Evolutionary conservation across 108 stramenopile genomes (phyloP).

Genomic region (Bacterosira constricta): DNA sequence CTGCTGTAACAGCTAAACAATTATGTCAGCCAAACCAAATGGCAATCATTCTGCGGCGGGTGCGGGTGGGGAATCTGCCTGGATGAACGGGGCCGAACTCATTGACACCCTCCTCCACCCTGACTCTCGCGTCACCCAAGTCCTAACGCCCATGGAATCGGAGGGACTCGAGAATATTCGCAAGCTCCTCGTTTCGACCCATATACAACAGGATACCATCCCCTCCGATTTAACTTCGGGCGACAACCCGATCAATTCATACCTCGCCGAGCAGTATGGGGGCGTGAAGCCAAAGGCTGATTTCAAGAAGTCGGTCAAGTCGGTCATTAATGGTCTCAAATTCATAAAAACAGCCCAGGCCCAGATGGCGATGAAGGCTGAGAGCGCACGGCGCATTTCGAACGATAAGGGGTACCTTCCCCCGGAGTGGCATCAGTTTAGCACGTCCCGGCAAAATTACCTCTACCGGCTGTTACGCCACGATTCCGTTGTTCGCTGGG

Average conservation of each 20-base stretch:
- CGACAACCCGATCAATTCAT: neutral
- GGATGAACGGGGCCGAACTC: neutral
- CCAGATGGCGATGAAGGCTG: neutral
- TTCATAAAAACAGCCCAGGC: neutral
- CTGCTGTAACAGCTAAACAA: no score
- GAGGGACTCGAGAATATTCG: neutral
- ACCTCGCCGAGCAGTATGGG: neutral
- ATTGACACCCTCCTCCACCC: neutral
- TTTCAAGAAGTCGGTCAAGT: neutral
- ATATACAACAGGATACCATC: neutral
- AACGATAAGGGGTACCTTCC: neutral
- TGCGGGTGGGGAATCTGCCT: no score
- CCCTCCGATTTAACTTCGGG: neutral
- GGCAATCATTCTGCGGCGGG: no score
- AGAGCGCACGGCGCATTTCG: neutral
- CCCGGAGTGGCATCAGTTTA: neutral
- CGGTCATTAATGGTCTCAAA: neutral
- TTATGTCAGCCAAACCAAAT: no score
- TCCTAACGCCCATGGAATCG: neutral
- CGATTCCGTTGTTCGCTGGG: slow-evolving; percentile 33
- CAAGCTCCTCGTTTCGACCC: neutral
- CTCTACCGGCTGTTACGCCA: slow-evolving; percentile 11
- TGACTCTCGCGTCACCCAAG: neutral
- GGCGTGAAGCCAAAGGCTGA: neutral
- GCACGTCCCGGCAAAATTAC: neutral